Percentiles rank a stretch among this genome's conserved stretches.
These are phyloP conservation scores for Teratosphaeria pseudoeucalypti DNA, from an alignment of 2,329 filamentous ascomycete genomes.

Conservation along the genomic window DNA sequence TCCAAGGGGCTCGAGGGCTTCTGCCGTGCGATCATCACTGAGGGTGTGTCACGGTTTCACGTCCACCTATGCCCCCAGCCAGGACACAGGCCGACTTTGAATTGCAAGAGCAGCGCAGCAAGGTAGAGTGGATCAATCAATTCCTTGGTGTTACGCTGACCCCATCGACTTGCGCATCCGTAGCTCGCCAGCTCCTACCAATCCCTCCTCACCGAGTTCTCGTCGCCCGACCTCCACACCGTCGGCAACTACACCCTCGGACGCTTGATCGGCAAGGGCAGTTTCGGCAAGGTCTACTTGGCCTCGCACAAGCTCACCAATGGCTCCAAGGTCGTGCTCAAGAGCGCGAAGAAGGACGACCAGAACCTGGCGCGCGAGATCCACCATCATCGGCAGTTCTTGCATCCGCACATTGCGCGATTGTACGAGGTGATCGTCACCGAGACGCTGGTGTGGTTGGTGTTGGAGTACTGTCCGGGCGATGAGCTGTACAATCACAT, in stretches of 20 bases:
- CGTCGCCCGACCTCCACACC: constrained; percentile 76
- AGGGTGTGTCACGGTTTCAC: background rate
- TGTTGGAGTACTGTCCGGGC: constrained; percentile 90
- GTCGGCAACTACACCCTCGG: constrained; percentile 94
- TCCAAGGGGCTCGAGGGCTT: background rate
- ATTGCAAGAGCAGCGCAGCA: constrained; percentile 26
- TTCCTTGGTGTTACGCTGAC: background rate
- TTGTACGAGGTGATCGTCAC: constrained; percentile 98
- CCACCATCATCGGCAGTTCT: constrained; percentile 94
- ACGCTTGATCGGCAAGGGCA: constrained; percentile 88
- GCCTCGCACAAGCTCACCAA: constrained; percentile 95
- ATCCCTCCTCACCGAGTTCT: constrained; percentile 93
- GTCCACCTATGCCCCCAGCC: constrained; percentile 22
- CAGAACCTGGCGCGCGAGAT: constrained; percentile 94
- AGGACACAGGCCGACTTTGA: constrained; percentile 25
- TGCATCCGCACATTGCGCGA: constrained; percentile 92
- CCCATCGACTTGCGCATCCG: background rate
- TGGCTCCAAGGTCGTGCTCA: constrained; percentile 97
- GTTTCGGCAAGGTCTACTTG: constrained; percentile 96
- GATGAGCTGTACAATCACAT: constrained; percentile 97
- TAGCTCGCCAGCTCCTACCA: constrained; percentile 96
- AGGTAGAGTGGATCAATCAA: constrained; percentile 13
- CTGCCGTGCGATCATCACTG: background rate
- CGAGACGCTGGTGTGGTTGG: constrained; percentile 88
- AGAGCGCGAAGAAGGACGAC: constrained; percentile 93